Evolutionary conservation across 176 grass and related monocot genomes (phyloP).

Genomic region (Cenchrus purpureus): DNA sequence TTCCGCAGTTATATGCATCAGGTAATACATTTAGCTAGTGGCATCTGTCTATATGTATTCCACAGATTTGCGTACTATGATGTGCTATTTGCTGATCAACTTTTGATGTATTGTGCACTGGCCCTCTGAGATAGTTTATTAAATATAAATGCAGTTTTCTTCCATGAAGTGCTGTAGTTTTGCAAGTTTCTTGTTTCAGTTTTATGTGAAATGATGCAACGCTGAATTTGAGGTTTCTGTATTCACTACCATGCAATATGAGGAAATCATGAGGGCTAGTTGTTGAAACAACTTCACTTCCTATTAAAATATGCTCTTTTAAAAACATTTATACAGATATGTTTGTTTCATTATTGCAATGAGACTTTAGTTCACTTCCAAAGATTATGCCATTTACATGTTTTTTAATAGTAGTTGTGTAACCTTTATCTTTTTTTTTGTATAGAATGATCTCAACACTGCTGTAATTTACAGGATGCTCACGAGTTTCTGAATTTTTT

Average conservation of each 20-base stretch:
- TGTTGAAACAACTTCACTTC: background rate
- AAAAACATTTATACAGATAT: slow-evolving; percentile 2
- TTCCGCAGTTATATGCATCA: slow-evolving; percentile 99
- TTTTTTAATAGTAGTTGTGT: background rate
- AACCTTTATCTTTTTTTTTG: background rate
- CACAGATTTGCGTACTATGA: background rate
- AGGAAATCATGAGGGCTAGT: background rate
- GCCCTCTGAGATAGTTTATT: background rate
- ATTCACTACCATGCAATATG: background rate
- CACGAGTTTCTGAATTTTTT: slow-evolving; percentile 99
- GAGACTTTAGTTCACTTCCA: background rate
- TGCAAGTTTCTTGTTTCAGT: background rate
- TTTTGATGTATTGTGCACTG: background rate
- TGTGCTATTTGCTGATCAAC: background rate
- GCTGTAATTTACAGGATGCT: slow-evolving; percentile 76
- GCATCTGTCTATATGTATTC: slow-evolving; percentile 1
- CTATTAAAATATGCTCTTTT: background rate
- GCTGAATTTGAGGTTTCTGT: background rate
- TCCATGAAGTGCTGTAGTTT: background rate
- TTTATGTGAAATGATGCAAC: background rate
- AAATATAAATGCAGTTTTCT: background rate
- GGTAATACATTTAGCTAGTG: slow-evolving; percentile 51
- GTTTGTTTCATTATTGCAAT: background rate
- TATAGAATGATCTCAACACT: slow-evolving; percentile 19
- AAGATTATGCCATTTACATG: background rate